phyloP scores from a whole-genome alignment of 805 yeast genomes.

The Debaryomyces maramus region DNA sequence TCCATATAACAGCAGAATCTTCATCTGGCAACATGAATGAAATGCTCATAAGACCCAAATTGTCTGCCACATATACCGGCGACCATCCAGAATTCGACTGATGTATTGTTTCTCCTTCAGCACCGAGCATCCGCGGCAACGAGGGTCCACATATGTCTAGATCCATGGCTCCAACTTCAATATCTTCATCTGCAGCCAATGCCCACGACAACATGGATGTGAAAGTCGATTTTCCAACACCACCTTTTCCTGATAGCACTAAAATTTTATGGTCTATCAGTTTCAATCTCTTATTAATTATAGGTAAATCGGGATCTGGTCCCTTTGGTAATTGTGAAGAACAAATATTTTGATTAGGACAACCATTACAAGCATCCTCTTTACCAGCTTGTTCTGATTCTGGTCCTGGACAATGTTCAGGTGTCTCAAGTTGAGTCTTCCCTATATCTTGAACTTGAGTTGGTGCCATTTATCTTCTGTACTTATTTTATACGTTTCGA shows the following conservation, averaged over 20 bases:
- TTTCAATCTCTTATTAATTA: conserved; percentile 66
- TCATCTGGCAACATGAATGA: conserved; percentile 92
- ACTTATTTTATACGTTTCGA: neutral
- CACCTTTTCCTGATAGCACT: conserved; percentile 84
- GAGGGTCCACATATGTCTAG: conserved; percentile 98
- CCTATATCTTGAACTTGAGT: conserved; percentile 16
- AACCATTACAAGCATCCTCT: conserved; percentile 90
- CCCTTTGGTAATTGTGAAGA: conserved; percentile 81
- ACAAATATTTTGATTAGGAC: conserved; percentile 92
- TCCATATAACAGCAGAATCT: conserved; percentile 94
- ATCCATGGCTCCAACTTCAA: conserved; percentile 96
- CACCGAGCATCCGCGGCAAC: conserved; percentile 91
- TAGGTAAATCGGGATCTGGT: conserved; percentile 89
- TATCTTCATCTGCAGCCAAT: conserved; percentile 69
- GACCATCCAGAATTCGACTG: conserved; percentile 93
- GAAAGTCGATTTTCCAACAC: conserved; percentile 97
- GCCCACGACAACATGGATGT: conserved; percentile 98
- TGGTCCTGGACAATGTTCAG: conserved; percentile 99
- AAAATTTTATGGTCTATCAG: conserved; percentile 74
- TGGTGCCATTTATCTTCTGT: conserved; percentile 21
- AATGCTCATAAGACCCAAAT: conserved; percentile 92
- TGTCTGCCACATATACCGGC: conserved; percentile 94
- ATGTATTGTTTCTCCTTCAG: conserved; percentile 81
- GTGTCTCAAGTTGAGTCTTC: conserved; percentile 46
- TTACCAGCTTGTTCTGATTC: conserved; percentile 92